These are phyloP conservation scores for Iris macrosiphon DNA, from an alignment of 106 monocot genomes.

Conservation along the genomic window DNA sequence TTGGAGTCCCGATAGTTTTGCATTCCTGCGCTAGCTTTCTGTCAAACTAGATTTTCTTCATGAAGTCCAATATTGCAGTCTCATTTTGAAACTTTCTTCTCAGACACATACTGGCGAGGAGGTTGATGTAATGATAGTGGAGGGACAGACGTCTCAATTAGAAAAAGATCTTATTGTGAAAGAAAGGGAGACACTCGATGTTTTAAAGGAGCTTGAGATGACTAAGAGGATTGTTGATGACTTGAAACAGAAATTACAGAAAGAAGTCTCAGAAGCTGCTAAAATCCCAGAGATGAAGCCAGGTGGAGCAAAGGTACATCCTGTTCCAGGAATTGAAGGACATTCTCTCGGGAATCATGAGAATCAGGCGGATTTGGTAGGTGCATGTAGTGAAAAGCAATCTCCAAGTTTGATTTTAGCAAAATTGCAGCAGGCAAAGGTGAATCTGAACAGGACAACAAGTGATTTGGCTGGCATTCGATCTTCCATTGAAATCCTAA, in stretches of 20 bases:
- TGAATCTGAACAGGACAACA: constrained; percentile 60
- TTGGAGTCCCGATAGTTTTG: too few relatives aligned
- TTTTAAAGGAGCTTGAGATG: constrained; percentile 71
- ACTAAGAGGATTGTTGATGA: constrained; percentile 54
- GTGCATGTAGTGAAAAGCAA: constrained; percentile 12
- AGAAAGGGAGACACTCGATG: constrained; percentile 69
- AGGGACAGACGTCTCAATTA: constrained; percentile 50
- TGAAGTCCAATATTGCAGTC: too few relatives aligned
- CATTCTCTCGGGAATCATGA: neutral
- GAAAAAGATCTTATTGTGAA: constrained; percentile 82
- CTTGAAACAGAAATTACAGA: constrained; percentile 49
- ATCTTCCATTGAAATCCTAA: constrained; percentile 40
- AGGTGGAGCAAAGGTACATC: constrained; percentile 25
- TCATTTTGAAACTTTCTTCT: too few relatives aligned
- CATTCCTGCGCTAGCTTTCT: too few relatives aligned
- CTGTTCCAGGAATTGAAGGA: constrained; percentile 20
- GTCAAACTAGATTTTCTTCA: too few relatives aligned
- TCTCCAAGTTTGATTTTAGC: constrained; percentile 39
- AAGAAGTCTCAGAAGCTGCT: constrained; percentile 23
- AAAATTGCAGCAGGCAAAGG: constrained; percentile 72
- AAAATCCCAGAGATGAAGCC: constrained; percentile 2
- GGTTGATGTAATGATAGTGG: constrained; percentile 22
- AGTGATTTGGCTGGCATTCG: constrained; percentile 46
- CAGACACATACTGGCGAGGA: constrained; percentile 20
- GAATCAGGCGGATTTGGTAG: constrained; percentile 1